These are phyloP conservation scores for Trichoderma simmonsii DNA, from an alignment of 2,329 filamentous ascomycete genomes.

Conservation along the genomic window DNA sequence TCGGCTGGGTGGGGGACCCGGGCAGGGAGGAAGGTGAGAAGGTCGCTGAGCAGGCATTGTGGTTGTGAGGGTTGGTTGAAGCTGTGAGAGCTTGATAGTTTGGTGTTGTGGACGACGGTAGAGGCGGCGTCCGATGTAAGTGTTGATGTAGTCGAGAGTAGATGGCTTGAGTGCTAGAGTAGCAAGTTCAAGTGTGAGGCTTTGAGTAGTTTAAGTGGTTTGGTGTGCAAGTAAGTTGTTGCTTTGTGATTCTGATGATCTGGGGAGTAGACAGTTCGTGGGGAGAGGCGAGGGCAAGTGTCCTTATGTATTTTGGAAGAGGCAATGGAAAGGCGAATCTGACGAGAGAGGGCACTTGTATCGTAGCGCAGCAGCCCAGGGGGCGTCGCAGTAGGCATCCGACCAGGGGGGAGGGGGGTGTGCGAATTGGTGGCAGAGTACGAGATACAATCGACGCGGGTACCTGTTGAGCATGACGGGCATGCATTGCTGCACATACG, in stretches of 20 bases:
- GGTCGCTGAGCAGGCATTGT: conserved; percentile 59
- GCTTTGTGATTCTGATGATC: neutral
- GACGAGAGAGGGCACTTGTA: conserved; percentile 24
- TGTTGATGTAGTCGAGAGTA: neutral
- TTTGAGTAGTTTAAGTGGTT: neutral
- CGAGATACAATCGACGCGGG: neutral
- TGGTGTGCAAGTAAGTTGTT: neutral
- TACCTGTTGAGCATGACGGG: conserved; percentile 8
- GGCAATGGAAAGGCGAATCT: conserved; percentile 31
- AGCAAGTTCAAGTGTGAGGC: neutral
- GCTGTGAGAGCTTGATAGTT: conserved; percentile 12
- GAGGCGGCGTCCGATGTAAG: conserved; percentile 16
- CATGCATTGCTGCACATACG: conserved; percentile 14
- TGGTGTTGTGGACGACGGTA: conserved; percentile 17
- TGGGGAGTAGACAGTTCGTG: conserved; percentile 10
- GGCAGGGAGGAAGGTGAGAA: conserved; percentile 65
- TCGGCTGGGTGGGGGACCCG: conserved; percentile 61
- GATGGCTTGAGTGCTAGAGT: neutral
- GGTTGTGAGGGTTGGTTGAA: conserved; percentile 21
- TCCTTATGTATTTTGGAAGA: conserved; percentile 30
- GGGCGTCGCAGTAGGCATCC: neutral
- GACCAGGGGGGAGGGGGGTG: neutral
- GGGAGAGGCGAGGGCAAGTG: conserved; percentile 22
- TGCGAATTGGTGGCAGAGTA: neutral
- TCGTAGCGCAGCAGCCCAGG: neutral